Base-by-base conservation (phyloP, 108 stramenopile genomes). In the Fragilaria crotonensis region DNA sequence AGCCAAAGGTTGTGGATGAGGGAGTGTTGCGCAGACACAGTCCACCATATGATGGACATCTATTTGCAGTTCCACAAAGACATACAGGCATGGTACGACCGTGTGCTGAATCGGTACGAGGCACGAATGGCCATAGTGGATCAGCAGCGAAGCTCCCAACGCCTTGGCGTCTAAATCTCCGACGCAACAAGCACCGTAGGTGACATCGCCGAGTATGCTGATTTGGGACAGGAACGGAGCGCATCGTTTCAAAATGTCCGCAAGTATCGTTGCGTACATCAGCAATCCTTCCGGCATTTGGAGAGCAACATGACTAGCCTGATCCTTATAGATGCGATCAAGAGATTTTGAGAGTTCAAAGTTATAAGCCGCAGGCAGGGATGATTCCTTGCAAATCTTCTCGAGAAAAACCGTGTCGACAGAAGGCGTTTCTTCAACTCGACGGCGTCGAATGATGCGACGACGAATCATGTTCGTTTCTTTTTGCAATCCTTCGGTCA, bases 151-250 rank as follows among this genome's bases (percentile, higher is more conserved):
- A 46, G 83, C 87, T 5, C 93, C 95, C 31, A 97, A 50, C 0
- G 95, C 89, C 51, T 81, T 72, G 2, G 95, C 95, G 25, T 84
- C 87, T 53, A 97, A 66, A 71, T 99, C 98, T 54, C 96, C 98
- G 50, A 99, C 85, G 67, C 98, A 99, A 66, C 98, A 99, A 7
- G 98, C 98, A 7, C 98, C 98, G 56, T 99, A 99, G 21, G 96
- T 97, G 32, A 99, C 98, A 68, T 99, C 98, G 4, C 94, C 98
- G 59, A 98, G 60, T 25, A 98, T 76, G 3, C 88, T 67, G 2
- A 93, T 81, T 48, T 70, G 59, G 27, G 70, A 61, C 9, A 46
- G 36, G 32, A 46, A 33, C 20, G 63, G 49, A 0, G 76, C 62
- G 59, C 95, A 94, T 21, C 84, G 75, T 52, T 81, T 64, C 59